Evolutionary conservation across 2,329 filamentous ascomycete species (phyloP).

Genomic region (Chaetothyriales sp.): DNA sequence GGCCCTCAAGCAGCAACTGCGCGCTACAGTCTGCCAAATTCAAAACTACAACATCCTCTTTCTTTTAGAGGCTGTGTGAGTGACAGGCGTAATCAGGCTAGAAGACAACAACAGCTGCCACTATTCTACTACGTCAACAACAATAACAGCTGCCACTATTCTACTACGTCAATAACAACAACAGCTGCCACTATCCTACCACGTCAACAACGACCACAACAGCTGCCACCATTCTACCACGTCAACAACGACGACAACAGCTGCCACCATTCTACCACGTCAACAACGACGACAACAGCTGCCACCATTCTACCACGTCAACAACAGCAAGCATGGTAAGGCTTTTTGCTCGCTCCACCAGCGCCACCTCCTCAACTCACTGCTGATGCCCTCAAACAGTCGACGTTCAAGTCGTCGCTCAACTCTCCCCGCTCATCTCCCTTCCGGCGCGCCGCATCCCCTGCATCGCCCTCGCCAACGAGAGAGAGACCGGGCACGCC

Average conservation of each 20-base stretch:
- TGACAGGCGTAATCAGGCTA: background rate
- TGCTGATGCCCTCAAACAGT: background rate
- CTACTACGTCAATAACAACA: no score
- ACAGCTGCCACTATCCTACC: no score
- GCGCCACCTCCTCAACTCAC: background rate
- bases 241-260: background rate
- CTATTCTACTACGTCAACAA: no score
- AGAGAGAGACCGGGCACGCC: slow-evolving; percentile 32
- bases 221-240: background rate
- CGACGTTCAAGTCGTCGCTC: slow-evolving; percentile 37
- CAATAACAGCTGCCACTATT: background rate
- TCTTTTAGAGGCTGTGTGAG: background rate
- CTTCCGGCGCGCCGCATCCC: slow-evolving; percentile 51
- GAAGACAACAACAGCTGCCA: background rate
- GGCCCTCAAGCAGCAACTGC: no score
- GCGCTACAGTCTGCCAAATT: no score
- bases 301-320: background rate
- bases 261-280: background rate
- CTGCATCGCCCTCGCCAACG: slow-evolving; percentile 48
- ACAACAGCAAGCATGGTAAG: background rate
- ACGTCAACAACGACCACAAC: no score
- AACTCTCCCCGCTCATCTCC: slow-evolving; percentile 57
- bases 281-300: background rate
- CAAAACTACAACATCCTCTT: background rate
- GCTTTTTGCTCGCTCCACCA: background rate